Evolutionary conservation across 73 alveolate species (phyloP), one percentile per base, ranked within the genome.

Genomic region (Paramecium pentaurelia): DNA sequence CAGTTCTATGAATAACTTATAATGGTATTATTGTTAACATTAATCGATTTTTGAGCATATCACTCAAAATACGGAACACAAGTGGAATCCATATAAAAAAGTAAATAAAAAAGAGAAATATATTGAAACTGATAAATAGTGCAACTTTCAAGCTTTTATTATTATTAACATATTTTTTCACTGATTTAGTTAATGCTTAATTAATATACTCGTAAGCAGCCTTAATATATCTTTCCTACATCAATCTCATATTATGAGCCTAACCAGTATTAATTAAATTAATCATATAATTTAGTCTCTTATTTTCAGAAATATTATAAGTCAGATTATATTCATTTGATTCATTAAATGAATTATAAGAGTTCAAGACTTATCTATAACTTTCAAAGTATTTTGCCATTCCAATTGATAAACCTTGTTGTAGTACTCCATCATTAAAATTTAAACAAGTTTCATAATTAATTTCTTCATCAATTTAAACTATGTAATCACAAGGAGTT

Each of bases 11-110:
- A 20, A 87, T 64, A 18, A 87, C 73, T 87, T 40, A 44, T 51
- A 87, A 49, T 5, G 93, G 93, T 6, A 64, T 64, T 32, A 64
- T 64, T 34, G 84, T 64, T n/a, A 64, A 32, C 30, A 12, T 64
- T 64, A 28, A 28, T 34, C 84, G 42, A 64, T 11, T 64, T 20
- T 64, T 64, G 9, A 64, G 42, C 84, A 64, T 64, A 32, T 64
- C 84, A 64, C 47, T 10, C 7, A 64, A 54, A 4, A 86, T 37
- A 12, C 77, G 60, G 6, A 77, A 87, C 5, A 87, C 77, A 25
- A 87, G 88, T 16, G 93, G 93, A 6, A 87, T 40, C 93, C 93
- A 87, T 20, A 87, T 64, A 34, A 87, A 40, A 86, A 87, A 87
- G 64, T 87, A 87, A 7, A 87, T 36, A 22, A 87, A n/a, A 64